Evolutionary conservation across 2,329 filamentous ascomycete genomes (phyloP), one percentile per base, ranked within the genome.

Genomic region (Aspergillus tamarii): DNA sequence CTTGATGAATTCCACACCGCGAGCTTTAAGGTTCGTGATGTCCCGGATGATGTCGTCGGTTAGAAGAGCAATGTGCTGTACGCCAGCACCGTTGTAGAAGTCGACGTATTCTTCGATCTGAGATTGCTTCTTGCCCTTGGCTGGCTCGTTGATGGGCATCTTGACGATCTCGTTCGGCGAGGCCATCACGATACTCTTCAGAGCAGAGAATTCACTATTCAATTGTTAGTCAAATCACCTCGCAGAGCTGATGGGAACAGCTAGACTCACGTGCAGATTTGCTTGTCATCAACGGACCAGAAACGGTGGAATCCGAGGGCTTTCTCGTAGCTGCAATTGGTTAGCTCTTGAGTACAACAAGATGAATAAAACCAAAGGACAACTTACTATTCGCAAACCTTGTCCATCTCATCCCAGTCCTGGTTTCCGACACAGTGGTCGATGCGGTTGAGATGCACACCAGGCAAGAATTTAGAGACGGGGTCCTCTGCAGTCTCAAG

Each of bases 381-480:
- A 45, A 74, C 81, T 67, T 76, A 84, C 82, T 88, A 89, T 63
- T 84, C 83, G 74, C 87, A 89, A 26, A 84, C 81, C 55, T 82
- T 81, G 62, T 89, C 85, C 86, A 98, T 96, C 78, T 94, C 89
- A 78, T 93, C 85, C 94, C 94, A 97, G 79, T 93, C 91, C 83
- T 97, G 94, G 84, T 98, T 97, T 69, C 94, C 94, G 71, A 98
- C 94, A 79, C 94, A 97, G 84, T 98, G 94, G 81, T 98, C 94
- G 80, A 98, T 93, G 70, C 88, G 88, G 66, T 86, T 85, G 60
- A 97, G 85, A 11, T 83, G 78, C 16, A 96, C 86, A 0, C 81
- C 72, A 0, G 93, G 92, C 26, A 92, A 81, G 58, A 78, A 70
- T 57, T 74, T 71, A 4, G 73, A 43, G 16, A 86, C 73, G 0